Base-by-base conservation (phyloP, 176 grass and related monocot genomes). In the Triticum dicoccoides region DNA sequence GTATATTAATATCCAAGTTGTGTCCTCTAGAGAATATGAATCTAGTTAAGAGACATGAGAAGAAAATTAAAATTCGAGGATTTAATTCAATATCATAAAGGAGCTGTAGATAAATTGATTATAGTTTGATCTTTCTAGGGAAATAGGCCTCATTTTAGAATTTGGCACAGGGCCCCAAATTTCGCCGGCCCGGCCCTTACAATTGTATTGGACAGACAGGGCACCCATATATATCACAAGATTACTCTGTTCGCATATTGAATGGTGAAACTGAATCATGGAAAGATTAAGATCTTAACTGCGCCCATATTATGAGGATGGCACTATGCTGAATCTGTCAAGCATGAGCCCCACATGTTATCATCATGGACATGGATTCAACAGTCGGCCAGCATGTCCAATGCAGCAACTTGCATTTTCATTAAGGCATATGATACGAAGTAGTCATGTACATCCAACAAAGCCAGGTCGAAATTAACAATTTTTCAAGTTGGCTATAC, bases 381-480 rank as follows among this genome's bases (percentile, higher is more conserved):
- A 54, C 51, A 54, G 15, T 15, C 14, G 14, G 51, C 51, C 51
- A 15, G 15, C 51, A 54, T 54, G 51, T 54, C 51, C 51, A 54
- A 54, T 54, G 15, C 51, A 54, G 51, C 51, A 54, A 54, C 5
- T 54, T 54, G 14, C 51, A 15, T 54, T 54, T 54, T 54, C 51
- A 54, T 54, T 54, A 54, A 54, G 51, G 51, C 51, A 54, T 54
- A 54, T 54, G 15, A 54, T 54, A 54, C 14, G 51, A 45, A 86
- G 37, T 42, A 65, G 56, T 29, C 18, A 80, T 51, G 67, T 35
- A 63, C 61, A 9, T 65, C 62, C 0, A 80, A 65, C 35, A 79
- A 81, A 62, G 47, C 39, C 68, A 74, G 56, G 41, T 35, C 44
- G 6, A 86, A 86, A 73, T 80, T 49, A 73, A 73, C 35, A 59